Evolutionary conservation across 2,329 filamentous ascomycete genomes (phyloP).

Genomic region (Elsinoe batatas): DNA sequence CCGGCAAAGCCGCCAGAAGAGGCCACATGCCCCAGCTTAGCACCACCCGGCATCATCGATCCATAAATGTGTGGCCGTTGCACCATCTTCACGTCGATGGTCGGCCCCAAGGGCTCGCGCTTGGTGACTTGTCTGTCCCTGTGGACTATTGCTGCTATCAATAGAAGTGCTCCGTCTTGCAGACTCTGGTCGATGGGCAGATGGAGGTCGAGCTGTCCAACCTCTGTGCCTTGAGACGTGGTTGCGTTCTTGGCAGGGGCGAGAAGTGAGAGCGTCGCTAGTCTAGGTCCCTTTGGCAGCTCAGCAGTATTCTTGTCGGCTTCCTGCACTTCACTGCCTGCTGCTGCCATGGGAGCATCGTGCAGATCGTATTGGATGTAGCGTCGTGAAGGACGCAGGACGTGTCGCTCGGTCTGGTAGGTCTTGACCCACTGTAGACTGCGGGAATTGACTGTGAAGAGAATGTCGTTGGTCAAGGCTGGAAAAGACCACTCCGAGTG

Average conservation of each 20-base stretch:
- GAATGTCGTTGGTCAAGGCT: not conserved
- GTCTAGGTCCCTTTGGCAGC: not conserved
- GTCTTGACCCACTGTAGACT: not conserved
- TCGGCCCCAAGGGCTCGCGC: not conserved
- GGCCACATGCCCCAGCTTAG: not conserved
- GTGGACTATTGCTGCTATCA: not conserved
- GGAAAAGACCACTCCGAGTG: not conserved
- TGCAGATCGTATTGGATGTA: constrained; percentile 2
- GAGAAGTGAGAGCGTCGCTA: not conserved
- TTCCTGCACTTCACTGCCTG: not conserved
- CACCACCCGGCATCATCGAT: not conserved
- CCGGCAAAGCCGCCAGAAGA: not conserved
- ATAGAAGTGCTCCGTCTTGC: not conserved
- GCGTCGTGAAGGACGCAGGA: not conserved
- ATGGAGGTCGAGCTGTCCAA: not conserved
- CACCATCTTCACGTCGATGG: not conserved
- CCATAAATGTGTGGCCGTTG: not conserved
- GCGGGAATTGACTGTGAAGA: not conserved
- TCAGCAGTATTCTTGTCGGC: not conserved
- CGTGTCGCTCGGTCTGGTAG: not conserved
- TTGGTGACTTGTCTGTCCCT: constrained; percentile 1
- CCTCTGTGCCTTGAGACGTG: not conserved
- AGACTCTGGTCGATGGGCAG: not conserved
- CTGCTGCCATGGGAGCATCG: not conserved
- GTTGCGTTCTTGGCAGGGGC: not conserved